Evolutionary conservation across 2,329 filamentous ascomycete genomes (phyloP).

Genomic region (Hypoxylon sp.): DNA sequence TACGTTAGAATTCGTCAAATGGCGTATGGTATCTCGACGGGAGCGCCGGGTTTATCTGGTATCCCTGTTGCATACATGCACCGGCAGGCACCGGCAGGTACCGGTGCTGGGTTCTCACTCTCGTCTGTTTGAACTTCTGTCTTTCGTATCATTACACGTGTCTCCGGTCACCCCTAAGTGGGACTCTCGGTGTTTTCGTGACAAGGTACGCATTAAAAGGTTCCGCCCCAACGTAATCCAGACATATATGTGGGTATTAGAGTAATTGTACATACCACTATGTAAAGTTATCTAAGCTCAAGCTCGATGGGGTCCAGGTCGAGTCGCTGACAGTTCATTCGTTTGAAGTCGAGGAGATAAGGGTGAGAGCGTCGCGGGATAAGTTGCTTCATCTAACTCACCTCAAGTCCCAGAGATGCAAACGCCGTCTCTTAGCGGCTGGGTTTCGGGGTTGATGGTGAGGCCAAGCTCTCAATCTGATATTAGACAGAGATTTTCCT

Average conservation of each 20-base stretch:
- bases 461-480: conserved; percentile 23
- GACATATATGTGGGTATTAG: neutral
- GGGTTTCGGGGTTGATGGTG: conserved; percentile 9
- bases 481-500: conserved; percentile 24
- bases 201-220: conserved; percentile 33
- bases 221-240: conserved; percentile 11
- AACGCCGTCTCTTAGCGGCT: conserved; percentile 5
- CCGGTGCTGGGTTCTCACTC: conserved; percentile 33
- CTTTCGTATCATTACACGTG: conserved; percentile 34
- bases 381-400: conserved; percentile 2
- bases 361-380: conserved; percentile 17
- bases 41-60: conserved; percentile 16
- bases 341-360: conserved; percentile 2
- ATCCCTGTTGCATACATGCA: conserved; percentile 31
- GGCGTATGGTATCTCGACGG: neutral
- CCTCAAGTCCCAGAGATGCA: neutral
- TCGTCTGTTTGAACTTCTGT: conserved; percentile 27
- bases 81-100: conserved; percentile 36
- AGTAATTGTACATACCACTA: neutral
- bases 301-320: conserved; percentile 7
- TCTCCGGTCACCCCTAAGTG: conserved; percentile 44
- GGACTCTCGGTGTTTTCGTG: conserved; percentile 37
- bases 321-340: conserved; percentile 6
- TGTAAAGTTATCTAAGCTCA: conserved; percentile 31
- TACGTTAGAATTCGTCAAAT: conserved; percentile 14